Evolutionary conservation across 192 early-diverging fungal species (phyloP).

Genomic region (Coemansia sp.): DNA sequence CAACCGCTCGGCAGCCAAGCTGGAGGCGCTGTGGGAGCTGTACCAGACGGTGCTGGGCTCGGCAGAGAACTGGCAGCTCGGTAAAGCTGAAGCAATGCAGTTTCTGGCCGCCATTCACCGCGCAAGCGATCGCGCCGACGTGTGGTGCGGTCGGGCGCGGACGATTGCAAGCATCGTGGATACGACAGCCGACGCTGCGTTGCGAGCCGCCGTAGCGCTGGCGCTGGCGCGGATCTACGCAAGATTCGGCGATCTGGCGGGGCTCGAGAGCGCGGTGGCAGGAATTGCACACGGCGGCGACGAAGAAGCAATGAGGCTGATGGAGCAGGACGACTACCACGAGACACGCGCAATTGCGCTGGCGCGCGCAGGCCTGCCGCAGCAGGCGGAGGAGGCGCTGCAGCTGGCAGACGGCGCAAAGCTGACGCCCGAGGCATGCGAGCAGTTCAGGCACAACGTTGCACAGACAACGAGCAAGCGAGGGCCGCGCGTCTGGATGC

Average conservation of each 20-base stretch:
- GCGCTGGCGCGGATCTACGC: conserved; percentile 25
- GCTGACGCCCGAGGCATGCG: not conserved
- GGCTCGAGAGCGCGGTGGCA: conserved; percentile 7
- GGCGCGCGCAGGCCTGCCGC: conserved; percentile 30
- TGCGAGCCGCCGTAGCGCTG: conserved; percentile 9
- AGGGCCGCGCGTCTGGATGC: not conserved
- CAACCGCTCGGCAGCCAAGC: conserved; percentile 23
- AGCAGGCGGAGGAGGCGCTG: conserved; percentile 17
- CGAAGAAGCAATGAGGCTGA: conserved; percentile 6
- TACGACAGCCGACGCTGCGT: not conserved
- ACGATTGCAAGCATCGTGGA: conserved; percentile 8
- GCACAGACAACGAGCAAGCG: not conserved
- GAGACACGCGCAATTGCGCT: conserved; percentile 23
- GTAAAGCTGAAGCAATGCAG: conserved; percentile 15
- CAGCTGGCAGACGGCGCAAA: not conserved
- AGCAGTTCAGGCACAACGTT: not conserved
- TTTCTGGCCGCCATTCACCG: conserved; percentile 35
- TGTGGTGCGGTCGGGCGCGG: conserved; percentile 30
- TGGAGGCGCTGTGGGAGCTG: conserved; percentile 37
- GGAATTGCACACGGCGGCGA: not conserved
- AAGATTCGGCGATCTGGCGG: conserved; percentile 33
- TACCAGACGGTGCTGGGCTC: conserved; percentile 16
- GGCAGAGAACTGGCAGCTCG: conserved; percentile 15
- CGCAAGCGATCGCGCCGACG: conserved; percentile 7
- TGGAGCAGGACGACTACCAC: conserved; percentile 13